Conservation (phyloP, 306 rosid genomes). For the Dicorynia guianensis region DNA sequence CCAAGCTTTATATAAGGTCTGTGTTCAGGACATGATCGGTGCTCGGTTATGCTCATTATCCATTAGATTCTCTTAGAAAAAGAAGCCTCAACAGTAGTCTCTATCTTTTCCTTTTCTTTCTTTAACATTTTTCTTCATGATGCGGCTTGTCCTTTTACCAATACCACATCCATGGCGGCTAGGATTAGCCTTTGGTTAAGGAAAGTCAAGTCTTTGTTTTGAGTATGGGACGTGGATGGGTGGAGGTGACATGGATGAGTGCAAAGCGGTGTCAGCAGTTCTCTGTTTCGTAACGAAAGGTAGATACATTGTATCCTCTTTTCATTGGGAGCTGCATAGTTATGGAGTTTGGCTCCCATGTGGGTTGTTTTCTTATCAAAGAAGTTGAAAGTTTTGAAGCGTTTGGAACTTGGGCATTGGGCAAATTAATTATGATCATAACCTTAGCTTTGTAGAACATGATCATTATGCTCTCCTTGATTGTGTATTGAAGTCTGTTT, state of each 20-base stretch:
- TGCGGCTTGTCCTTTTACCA: conserved; percentile 13
- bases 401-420: conserved; percentile 48
- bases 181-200: conserved; percentile 40
- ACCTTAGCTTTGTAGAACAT: conserved; percentile 13
- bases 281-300: conserved; percentile 40
- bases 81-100: not conserved
- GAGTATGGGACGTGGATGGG: conserved; percentile 23
- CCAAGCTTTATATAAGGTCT: conserved; percentile 37
- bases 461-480: conserved; percentile 26
- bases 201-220: conserved; percentile 24
- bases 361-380: conserved; percentile 65
- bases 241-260: conserved; percentile 54
- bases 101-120: not conserved
- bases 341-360: conserved; percentile 64
- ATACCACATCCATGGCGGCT: not conserved
- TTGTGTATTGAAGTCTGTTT: not conserved
- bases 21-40: conserved; percentile 35
- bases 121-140: conserved; percentile 16
- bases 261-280: conserved; percentile 62
- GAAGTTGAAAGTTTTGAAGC: conserved; percentile 44
- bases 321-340: conserved; percentile 43
- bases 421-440: not conserved
- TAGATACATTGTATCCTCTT: conserved; percentile 33
- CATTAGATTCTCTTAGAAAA: conserved; percentile 43
- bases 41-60: conserved; percentile 34